These are phyloP conservation scores for Mixia osmundae DNA, from an alignment of 1,284 basidiomycete species.

Conservation along the genomic window DNA sequence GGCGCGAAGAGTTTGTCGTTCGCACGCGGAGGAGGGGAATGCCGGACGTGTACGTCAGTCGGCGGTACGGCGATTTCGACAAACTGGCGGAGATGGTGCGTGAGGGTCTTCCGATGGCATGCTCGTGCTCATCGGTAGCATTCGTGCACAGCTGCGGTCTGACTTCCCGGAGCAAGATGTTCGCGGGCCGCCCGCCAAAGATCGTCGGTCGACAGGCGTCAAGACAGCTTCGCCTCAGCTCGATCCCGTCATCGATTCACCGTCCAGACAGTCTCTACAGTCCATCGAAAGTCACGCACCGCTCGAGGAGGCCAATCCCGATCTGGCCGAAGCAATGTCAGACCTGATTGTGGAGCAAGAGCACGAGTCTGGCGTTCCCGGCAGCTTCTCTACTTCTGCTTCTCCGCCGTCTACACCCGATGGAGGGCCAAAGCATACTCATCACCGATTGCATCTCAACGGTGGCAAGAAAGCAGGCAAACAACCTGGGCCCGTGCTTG, in stretches of 20 bases:
- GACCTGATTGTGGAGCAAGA: neutral
- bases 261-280: too few relatives aligned
- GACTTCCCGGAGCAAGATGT: conserved; percentile 54
- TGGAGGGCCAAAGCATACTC: conserved; percentile 18
- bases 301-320: too few relatives aligned
- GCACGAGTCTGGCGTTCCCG: neutral
- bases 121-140: neutral
- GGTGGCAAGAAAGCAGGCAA: too few relatives aligned
- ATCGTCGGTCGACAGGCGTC: conserved; percentile 23
- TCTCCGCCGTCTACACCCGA: conserved; percentile 5
- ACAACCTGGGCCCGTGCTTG: too few relatives aligned
- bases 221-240: conserved; percentile 2
- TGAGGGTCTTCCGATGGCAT: conserved; percentile 6
- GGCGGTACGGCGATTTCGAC: conserved; percentile 84
- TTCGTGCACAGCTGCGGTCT: conserved; percentile 45
- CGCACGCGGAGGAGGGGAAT: conserved; percentile 50
- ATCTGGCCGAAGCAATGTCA: neutral
- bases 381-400: conserved; percentile 2
- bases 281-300: too few relatives aligned
- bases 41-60: conserved; percentile 61
- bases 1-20: conserved; percentile 91
- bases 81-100: conserved; percentile 58
- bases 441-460: too few relatives aligned
- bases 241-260: neutral
- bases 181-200: conserved; percentile 61